Conservation (phyloP, 75 land plant genomes). For the Cryptomeria japonica region DNA sequence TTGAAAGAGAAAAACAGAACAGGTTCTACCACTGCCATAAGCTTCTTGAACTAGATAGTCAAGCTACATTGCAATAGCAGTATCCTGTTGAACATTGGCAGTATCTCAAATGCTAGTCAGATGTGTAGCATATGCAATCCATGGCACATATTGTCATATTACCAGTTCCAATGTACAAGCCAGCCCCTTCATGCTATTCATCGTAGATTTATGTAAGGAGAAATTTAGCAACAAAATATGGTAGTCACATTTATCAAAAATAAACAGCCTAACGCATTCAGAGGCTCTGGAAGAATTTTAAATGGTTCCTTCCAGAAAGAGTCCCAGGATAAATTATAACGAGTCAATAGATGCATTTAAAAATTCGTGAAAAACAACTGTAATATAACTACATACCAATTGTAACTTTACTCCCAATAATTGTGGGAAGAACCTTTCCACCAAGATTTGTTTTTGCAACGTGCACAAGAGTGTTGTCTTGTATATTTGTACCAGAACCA, state of each 20-base stretch:
- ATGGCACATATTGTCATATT: not conserved
- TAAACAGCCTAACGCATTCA: not conserved
- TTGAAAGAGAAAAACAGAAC: not conserved
- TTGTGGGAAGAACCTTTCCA: conserved; percentile 49
- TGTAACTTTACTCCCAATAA: conserved; percentile 50
- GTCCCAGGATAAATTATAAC: not conserved
- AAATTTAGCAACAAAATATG: not conserved
- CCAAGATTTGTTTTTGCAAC: conserved; percentile 51
- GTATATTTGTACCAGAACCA: conserved; percentile 55
- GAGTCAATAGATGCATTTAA: not conserved
- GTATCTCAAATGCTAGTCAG: not conserved
- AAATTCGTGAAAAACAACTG: not conserved
- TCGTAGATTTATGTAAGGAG: not conserved
- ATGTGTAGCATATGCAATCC: not conserved
- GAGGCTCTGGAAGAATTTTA: not conserved
- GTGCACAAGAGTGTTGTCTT: conserved; percentile 57
- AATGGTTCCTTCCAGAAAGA: not conserved
- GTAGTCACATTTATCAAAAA: not conserved
- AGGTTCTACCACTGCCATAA: not conserved
- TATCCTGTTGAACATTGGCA: not conserved
- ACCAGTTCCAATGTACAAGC: not conserved
- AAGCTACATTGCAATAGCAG: not conserved
- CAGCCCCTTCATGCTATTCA: not conserved
- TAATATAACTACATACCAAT: conserved; percentile 27
- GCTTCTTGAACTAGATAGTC: not conserved